phyloP scores from a whole-genome alignment of 257 asterid genomes.

The Rehmannia glutinosa region DNA sequence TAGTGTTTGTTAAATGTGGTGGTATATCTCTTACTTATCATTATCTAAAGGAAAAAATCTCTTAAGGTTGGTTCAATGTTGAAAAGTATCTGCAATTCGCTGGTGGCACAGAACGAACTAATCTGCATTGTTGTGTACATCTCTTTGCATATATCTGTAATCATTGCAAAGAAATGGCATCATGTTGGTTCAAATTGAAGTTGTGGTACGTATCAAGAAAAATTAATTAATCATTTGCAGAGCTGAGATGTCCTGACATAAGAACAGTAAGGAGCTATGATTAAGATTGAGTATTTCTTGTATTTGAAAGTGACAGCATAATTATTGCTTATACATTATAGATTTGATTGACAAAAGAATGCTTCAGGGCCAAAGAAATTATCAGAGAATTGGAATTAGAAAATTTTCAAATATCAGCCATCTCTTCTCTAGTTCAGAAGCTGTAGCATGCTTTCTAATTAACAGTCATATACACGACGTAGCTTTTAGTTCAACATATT shows the following conservation, averaged over 20 bases:
- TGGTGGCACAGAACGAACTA: too few species aligned
- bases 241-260: background rate
- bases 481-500: background rate
- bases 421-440: background rate
- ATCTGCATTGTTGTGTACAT: too few species aligned
- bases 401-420: background rate
- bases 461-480: background rate
- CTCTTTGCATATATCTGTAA: background rate
- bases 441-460: background rate
- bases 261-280: background rate
- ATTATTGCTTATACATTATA: background rate
- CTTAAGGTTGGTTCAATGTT: background rate
- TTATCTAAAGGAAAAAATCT: background rate
- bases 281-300: background rate
- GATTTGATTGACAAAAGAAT: background rate
- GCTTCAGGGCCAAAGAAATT: background rate
- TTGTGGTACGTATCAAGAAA: background rate
- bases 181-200: background rate
- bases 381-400: conserved; percentile 2
- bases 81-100: background rate
- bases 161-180: background rate
- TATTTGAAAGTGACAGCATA: background rate
- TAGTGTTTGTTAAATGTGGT: background rate
- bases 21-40: background rate
- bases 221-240: background rate